Base-by-base conservation (phyloP, 176 grass and related monocot species). In the Calamus simplicifolius region DNA sequence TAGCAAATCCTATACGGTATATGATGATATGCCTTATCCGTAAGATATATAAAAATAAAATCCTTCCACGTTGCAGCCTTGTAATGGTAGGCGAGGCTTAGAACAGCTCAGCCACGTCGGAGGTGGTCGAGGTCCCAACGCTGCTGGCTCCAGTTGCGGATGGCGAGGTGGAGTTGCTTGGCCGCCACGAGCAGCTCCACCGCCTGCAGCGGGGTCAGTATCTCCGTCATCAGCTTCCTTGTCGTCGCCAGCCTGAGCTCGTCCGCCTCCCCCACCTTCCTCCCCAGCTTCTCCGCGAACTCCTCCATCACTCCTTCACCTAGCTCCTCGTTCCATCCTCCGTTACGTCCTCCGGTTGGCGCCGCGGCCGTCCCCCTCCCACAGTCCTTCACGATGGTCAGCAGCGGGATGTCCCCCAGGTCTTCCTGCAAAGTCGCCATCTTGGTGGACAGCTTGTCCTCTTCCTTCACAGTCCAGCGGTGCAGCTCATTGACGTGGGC, bases 321-420 rank as follows among this genome's bases (percentile, higher is more conserved):
- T n/a, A n/a, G n/a, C n/a, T 70, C 90, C 57, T 18, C 30, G 30
- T 77, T 69, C 16, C 51, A 14, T 0, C n/a, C n/a, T n/a, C 57
- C 73, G 0, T 18, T 23, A 23, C 1, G 21, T 23, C n/a, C n/a
- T n/a, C 1, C 50, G 16, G n/a, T 19, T 2, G 30, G 4, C 14
- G 27, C 29, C 0, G 1, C 18, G 18, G 2, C 12, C 0, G 18
- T 19, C 59, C 43, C 51, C 28, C 62, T 23, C 50, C 58, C 67
- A 10, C 64, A 71, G 50, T 28, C 71, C 38, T 64, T 58, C 25
- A 86, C 30, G 56, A 95, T 66, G 3, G 85, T 76, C 17, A 95
- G 69, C n/a, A 95, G 75, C 50, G 90, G 85, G 29, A 51, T n/a
- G 76, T 83, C 85, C 18, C 85, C 82, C 66, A 95, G 6, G 66